Conservation (phyloP, 306 rosid genomes). For the Vigna hirtella region DNA sequence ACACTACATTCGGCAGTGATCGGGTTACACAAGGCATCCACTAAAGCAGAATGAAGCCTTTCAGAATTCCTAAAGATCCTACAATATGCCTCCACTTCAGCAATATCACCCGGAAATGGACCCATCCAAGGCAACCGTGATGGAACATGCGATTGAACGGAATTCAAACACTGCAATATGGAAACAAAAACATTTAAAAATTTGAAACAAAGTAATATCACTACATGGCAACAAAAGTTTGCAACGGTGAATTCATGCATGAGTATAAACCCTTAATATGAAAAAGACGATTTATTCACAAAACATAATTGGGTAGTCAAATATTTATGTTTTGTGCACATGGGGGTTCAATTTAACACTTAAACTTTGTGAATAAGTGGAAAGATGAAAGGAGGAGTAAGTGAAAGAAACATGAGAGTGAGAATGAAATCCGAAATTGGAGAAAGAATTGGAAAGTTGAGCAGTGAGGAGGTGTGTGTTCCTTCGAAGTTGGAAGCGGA, state of each 20-base stretch:
- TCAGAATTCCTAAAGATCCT: conserved; percentile 86
- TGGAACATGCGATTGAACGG: conserved; percentile 52
- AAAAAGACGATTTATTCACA: not conserved
- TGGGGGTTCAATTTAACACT: not conserved
- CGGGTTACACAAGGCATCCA: conserved; percentile 85
- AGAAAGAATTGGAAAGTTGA: conserved; percentile 62
- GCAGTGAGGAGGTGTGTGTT: conserved; percentile 56
- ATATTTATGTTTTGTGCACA: not conserved
- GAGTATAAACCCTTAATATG: not conserved
- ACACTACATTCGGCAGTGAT: conserved; percentile 81
- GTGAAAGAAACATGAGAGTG: conserved; percentile 67
- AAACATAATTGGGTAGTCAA: conserved; percentile 3
- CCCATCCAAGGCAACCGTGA: conserved; percentile 70
- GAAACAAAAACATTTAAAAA: conserved; percentile 8
- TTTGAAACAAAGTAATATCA: conserved; percentile 12
- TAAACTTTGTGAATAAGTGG: not conserved
- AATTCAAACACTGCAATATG: conserved; percentile 52
- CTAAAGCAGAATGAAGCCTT: conserved; percentile 71
- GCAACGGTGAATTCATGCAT: conserved; percentile 7
- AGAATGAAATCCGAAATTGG: conserved; percentile 67
- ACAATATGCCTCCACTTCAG: conserved; percentile 97
- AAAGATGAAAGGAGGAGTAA: conserved; percentile 26
- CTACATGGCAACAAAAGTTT: conserved; percentile 25
- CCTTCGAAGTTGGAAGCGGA: conserved; percentile 45
- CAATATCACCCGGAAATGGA: conserved; percentile 95